phyloP scores from a whole-genome alignment of 352 stramenopile species.

The Phytophthora citricola region DNA sequence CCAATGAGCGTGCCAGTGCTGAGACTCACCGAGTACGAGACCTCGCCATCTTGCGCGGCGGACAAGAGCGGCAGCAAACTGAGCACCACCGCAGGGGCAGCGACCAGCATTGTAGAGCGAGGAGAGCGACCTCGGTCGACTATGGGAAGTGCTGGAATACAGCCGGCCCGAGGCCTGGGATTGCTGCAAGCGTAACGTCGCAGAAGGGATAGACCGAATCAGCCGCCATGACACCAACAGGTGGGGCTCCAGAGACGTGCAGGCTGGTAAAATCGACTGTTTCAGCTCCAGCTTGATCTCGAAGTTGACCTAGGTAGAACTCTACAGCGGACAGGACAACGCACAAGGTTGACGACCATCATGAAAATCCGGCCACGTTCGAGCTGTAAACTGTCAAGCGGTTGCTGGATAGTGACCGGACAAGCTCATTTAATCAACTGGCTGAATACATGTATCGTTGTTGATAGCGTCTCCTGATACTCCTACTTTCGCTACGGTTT shows the following conservation, averaged over 20 bases:
- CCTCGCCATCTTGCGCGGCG: constrained; percentile 16
- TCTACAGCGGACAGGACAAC: no score
- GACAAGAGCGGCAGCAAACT: constrained; percentile 17
- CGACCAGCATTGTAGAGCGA: constrained; percentile 14
- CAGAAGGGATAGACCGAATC: constrained; percentile 24
- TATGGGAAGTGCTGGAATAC: constrained; percentile 15
- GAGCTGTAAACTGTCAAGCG: no score
- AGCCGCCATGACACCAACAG: constrained; percentile 14
- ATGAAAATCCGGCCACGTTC: background rate
- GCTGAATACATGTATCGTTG: no score
- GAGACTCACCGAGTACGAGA: constrained; percentile 36
- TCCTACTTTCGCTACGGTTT: background rate
- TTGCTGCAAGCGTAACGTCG: constrained; percentile 13
- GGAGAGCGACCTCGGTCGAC: background rate
- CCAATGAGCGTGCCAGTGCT: constrained; percentile 31
- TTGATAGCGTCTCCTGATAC: no score
- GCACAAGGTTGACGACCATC: no score
- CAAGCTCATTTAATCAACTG: no score
- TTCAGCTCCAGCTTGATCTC: background rate
- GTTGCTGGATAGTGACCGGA: no score
- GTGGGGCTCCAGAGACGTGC: constrained; percentile 16
- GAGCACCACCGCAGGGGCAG: constrained; percentile 5
- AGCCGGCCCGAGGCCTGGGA: background rate
- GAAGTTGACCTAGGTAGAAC: background rate
- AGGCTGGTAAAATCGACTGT: constrained; percentile 9